phyloP scores from a whole-genome alignment of 2,329 filamentous ascomycete species.

The Ceratocystis diversiconidia region DNA sequence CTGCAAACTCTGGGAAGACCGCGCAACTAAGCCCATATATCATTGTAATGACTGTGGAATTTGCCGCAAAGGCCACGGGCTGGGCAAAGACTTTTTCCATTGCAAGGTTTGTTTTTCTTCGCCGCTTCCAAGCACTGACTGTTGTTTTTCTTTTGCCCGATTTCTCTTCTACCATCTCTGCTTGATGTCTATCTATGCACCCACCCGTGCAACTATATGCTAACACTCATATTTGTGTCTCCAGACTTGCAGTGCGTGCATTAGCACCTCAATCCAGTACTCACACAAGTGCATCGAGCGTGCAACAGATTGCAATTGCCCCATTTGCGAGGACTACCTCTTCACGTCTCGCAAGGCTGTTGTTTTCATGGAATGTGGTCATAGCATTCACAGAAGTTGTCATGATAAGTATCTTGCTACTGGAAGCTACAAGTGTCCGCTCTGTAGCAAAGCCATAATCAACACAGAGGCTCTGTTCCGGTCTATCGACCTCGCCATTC shows the following conservation, averaged over 20 bases:
- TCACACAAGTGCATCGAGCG: slow-evolving; percentile 90
- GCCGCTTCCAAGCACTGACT: neutral
- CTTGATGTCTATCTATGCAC: neutral
- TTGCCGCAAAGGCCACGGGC: slow-evolving; percentile 73
- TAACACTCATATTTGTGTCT: slow-evolving; percentile 16
- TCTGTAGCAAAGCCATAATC: slow-evolving; percentile 89
- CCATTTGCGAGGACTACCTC: slow-evolving; percentile 92
- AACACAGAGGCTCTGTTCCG: slow-evolving; percentile 97
- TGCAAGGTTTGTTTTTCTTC: slow-evolving; percentile 57
- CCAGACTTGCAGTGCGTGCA: slow-evolving; percentile 82
- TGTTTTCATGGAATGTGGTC: slow-evolving; percentile 88
- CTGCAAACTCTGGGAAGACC: slow-evolving; percentile 96
- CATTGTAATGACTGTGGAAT: slow-evolving; percentile 95
- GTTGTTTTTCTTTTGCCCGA: neutral
- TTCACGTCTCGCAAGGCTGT: slow-evolving; percentile 82
- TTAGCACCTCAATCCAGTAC: slow-evolving; percentile 70
- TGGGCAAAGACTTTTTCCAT: slow-evolving; percentile 95
- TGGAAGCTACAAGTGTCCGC: slow-evolving; percentile 86
- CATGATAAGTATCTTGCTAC: slow-evolving; percentile 70
- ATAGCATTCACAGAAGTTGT: slow-evolving; percentile 86
- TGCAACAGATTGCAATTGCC: slow-evolving; percentile 88
- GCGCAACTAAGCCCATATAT: slow-evolving; percentile 80
- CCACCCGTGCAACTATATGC: neutral
- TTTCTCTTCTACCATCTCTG: neutral
- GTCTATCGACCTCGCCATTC: slow-evolving; percentile 75